Conservation (phyloP, 148 eudicot genomes). For the Spergularia bocconei region DNA sequence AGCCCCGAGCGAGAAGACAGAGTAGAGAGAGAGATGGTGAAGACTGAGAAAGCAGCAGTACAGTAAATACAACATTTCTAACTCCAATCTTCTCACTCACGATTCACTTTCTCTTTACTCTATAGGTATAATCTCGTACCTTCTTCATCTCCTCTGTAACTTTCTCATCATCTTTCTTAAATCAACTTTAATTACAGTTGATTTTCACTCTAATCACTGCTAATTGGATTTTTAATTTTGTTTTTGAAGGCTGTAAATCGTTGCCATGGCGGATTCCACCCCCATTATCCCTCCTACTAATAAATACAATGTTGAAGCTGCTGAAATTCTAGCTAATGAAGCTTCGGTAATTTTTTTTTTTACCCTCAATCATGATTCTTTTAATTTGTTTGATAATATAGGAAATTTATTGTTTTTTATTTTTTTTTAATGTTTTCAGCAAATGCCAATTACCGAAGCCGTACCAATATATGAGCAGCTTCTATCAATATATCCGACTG, state of each 20-base stretch:
- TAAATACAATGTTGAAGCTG: conserved; percentile 74
- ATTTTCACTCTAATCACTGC: background rate
- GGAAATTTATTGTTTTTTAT: background rate
- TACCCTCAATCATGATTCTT: background rate
- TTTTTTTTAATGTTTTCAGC: conserved; percentile 35
- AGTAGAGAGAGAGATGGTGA: no score
- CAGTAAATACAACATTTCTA: no score
- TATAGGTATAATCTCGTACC: no score
- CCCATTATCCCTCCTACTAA: conserved; percentile 13
- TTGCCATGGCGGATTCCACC: conserved; percentile 20
- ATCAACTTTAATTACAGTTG: background rate
- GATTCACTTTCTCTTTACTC: no score
- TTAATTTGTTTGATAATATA: background rate
- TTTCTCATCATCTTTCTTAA: background rate
- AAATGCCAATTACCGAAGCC: conserved; percentile 69
- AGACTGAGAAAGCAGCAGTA: no score
- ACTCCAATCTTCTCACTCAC: no score
- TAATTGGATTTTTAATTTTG: background rate
- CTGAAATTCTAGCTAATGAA: conserved; percentile 77
- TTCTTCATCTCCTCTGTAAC: background rate
- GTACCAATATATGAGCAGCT: conserved; percentile 85
- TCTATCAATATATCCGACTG: conserved; percentile 76
- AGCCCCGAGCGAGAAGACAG: no score
- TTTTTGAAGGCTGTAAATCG: conserved; percentile 8
- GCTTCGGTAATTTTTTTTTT: conserved; percentile 52